These are phyloP conservation scores for Reticulascus tulasneorum DNA, from an alignment of 2,329 filamentous ascomycete genomes.

Conservation along the genomic window DNA sequence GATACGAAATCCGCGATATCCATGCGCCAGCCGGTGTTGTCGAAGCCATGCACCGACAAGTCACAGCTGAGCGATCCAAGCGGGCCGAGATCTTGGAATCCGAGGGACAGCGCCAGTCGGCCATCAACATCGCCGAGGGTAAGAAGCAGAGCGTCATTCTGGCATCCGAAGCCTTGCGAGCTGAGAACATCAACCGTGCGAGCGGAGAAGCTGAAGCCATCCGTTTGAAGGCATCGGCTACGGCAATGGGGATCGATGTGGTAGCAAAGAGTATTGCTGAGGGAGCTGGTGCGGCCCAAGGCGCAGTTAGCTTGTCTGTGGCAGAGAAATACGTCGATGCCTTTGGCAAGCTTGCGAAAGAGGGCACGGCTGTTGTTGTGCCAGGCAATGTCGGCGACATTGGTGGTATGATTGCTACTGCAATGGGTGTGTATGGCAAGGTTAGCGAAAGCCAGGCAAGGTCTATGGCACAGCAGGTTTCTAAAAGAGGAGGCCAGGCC, in stretches of 20 bases:
- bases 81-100: constrained; percentile 96
- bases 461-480: constrained; percentile 53
- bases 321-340: constrained; percentile 98
- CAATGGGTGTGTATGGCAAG: constrained; percentile 92
- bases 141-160: constrained; percentile 96
- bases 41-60: constrained; percentile 96
- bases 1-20: constrained; percentile 98
- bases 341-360: constrained; percentile 86
- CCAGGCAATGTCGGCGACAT: constrained; percentile 97
- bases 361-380: constrained; percentile 92
- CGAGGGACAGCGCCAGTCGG: constrained; percentile 92
- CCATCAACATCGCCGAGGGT: constrained; percentile 98
- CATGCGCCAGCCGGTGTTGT: constrained; percentile 92
- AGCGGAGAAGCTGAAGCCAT: constrained; percentile 94
- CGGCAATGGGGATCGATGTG: constrained; percentile 81
- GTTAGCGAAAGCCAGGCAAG: constrained; percentile 77
- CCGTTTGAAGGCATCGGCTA: constrained; percentile 77
- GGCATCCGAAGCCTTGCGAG: constrained; percentile 83
- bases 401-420: constrained; percentile 92
- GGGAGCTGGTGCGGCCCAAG: constrained; percentile 72
- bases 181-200: constrained; percentile 91
- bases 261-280: constrained; percentile 72
- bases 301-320: constrained; percentile 80
- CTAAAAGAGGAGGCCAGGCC: constrained; percentile 13
- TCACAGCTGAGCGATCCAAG: constrained; percentile 95